Conservation (phyloP, 208 protist species). For the Wallacemonas sp. region DNA sequence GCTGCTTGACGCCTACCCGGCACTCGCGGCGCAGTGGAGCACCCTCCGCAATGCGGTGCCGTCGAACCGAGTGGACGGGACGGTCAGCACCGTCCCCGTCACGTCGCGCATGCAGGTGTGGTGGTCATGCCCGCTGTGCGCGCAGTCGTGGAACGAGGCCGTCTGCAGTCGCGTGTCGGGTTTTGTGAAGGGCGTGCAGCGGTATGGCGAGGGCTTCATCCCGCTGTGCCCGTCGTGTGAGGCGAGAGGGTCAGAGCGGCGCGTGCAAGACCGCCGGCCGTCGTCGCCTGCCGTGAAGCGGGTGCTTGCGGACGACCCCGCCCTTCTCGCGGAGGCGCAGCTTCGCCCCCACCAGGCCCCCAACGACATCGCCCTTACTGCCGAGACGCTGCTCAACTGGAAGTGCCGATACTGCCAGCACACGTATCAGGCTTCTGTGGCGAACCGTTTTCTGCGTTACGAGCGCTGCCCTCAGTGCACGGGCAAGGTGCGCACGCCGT, state of each 20-base stretch:
- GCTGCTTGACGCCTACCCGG: conserved; percentile 36
- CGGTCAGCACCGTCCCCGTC: conserved; percentile 43
- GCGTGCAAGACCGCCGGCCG: not conserved
- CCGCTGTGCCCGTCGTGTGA: conserved; percentile 71
- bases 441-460: conserved; percentile 53
- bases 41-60: conserved; percentile 39
- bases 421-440: conserved; percentile 52
- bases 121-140: conserved; percentile 68
- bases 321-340: conserved; percentile 53
- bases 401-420: conserved; percentile 59
- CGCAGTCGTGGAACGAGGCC: conserved; percentile 54
- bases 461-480: conserved; percentile 76
- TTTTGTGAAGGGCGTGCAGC: conserved; percentile 11
- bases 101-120: conserved; percentile 44
- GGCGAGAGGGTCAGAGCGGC: conserved; percentile 22
- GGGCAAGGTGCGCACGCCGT: conserved; percentile 34
- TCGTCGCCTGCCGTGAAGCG: conserved; percentile 19
- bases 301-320: conserved; percentile 44
- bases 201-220: conserved; percentile 10
- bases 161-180: conserved; percentile 55
- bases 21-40: conserved; percentile 75
- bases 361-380: conserved; percentile 36
- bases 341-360: conserved; percentile 65
- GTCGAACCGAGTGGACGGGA: conserved; percentile 48
- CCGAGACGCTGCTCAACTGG: conserved; percentile 59